Evolutionary conservation across 352 stramenopile genomes (phyloP).

Genomic region (Globisporangium perplexum): DNA sequence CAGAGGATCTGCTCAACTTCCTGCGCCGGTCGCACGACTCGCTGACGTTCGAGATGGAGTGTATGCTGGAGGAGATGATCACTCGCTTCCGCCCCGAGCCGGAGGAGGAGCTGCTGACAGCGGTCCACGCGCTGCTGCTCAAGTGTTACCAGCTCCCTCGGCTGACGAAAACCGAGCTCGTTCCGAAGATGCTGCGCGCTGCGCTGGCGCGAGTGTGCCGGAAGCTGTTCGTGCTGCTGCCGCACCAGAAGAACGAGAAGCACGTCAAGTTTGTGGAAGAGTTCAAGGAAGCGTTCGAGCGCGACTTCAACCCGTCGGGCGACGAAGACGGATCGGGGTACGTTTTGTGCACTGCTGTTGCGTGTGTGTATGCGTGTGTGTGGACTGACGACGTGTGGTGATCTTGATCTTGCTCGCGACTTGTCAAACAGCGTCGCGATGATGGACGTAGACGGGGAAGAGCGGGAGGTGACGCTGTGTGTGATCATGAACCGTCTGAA

Average conservation of each 20-base stretch:
- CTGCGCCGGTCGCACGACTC: constrained; percentile 88
- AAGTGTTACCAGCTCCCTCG: constrained; percentile 89
- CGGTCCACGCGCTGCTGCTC: constrained; percentile 94
- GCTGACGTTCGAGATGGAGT: constrained; percentile 94
- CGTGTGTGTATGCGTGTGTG: background rate
- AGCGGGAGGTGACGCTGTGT: constrained; percentile 50
- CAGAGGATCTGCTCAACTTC: constrained; percentile 93
- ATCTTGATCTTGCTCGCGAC: no score
- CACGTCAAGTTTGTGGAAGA: constrained; percentile 84
- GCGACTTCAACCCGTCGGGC: constrained; percentile 61
- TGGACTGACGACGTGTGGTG: no score
- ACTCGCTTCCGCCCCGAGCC: constrained; percentile 95
- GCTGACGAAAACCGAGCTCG: constrained; percentile 66
- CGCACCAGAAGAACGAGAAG: constrained; percentile 86
- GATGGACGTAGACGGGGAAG: constrained; percentile 14
- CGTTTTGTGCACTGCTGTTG: background rate
- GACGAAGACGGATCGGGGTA: constrained; percentile 17
- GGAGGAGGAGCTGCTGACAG: constrained; percentile 96
- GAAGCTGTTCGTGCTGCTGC: constrained; percentile 87
- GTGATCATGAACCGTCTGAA: constrained; percentile 88
- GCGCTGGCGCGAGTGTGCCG: constrained; percentile 90
- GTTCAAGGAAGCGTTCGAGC: constrained; percentile 84
- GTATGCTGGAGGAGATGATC: constrained; percentile 98
- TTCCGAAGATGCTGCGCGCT: constrained; percentile 87
- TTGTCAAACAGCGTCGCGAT: constrained; percentile 11